Evolutionary conservation across 192 early-diverging fungal species (phyloP).

Genomic region (Coemansia sp.): DNA sequence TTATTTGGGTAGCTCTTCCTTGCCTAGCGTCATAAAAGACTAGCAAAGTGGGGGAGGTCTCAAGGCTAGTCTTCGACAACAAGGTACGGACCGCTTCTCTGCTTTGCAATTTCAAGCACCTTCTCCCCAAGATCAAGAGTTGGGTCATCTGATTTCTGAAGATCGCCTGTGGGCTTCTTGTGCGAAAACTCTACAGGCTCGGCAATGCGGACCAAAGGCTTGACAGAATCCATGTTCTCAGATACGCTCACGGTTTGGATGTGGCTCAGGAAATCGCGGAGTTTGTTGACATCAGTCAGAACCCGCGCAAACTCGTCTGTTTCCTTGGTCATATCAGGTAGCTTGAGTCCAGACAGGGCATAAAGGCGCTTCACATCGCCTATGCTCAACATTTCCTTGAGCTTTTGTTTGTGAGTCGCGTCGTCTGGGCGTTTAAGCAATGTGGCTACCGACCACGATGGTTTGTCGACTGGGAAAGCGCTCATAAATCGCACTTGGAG

Average conservation of each 20-base stretch:
- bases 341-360: constrained; percentile 26
- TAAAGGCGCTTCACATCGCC: constrained; percentile 25
- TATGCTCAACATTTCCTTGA: constrained; percentile 7
- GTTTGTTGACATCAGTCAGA: constrained; percentile 30
- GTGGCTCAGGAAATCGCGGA: constrained; percentile 44
- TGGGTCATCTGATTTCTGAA: not conserved
- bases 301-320: constrained; percentile 8
- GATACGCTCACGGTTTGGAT: constrained; percentile 19
- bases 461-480: constrained; percentile 23
- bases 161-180: constrained; percentile 5
- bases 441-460: constrained; percentile 24
- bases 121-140: constrained; percentile 12
- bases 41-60: too few relatives aligned
- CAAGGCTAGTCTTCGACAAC: constrained; percentile 33
- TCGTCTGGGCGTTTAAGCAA: constrained; percentile 16
- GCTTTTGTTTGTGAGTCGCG: constrained; percentile 3
- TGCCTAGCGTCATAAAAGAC: too few relatives aligned
- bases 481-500: not conserved
- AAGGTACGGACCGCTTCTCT: constrained; percentile 27
- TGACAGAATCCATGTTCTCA: constrained; percentile 21
- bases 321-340: constrained; percentile 14
- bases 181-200: constrained; percentile 32
- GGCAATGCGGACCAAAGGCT: constrained; percentile 34
- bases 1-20: too few relatives aligned
- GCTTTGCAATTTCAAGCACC: constrained; percentile 12